Conservation (phyloP, 176 grass and related monocot species). For the Eleusine coracana region DNA sequence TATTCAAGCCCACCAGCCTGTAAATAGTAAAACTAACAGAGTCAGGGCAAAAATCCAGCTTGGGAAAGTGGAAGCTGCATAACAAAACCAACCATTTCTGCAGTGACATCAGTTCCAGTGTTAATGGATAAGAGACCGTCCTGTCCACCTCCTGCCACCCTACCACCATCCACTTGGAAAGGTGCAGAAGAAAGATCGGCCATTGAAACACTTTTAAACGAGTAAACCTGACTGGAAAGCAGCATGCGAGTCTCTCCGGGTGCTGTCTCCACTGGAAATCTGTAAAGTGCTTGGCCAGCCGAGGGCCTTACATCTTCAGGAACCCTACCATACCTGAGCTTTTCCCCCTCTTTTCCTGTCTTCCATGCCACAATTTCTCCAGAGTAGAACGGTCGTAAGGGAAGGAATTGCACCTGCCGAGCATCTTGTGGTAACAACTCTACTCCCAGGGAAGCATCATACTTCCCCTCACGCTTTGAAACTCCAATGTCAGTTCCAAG, state of each 20-base stretch:
- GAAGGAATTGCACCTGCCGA: conserved; percentile 94
- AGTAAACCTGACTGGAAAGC: conserved; percentile 89
- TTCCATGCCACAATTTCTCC: conserved; percentile 98
- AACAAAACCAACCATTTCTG: conserved; percentile 56
- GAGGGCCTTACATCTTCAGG: conserved; percentile 94
- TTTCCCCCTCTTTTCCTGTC: conserved; percentile 81
- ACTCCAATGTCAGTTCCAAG: conserved; percentile 59
- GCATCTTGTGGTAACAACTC: conserved; percentile 89
- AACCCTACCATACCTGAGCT: conserved; percentile 87
- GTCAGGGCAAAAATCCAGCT: conserved; percentile 1
- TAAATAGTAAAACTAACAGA: conserved; percentile 24
- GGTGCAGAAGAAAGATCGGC: conserved; percentile 55
- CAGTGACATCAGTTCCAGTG: conserved; percentile 38
- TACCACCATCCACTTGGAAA: conserved; percentile 45
- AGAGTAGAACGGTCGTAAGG: conserved; percentile 86
- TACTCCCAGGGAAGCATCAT: conserved; percentile 62
- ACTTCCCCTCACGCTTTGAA: conserved; percentile 55
- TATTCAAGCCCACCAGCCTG: conserved; percentile 62
- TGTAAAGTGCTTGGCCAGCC: conserved; percentile 83
- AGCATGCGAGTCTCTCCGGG: conserved; percentile 67
- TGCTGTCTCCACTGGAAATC: conserved; percentile 76
- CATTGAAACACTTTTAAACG: conserved; percentile 87
- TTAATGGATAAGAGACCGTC: conserved; percentile 46
- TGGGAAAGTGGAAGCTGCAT: conserved; percentile 24
- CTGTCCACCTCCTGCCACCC: conserved; percentile 39